A percentile compares a stretch with the other conserved stretches of the same genome.
phyloP scores from a whole-genome alignment of 2,329 filamentous ascomycete genomes.

The Cladorrhinum sp. region DNA sequence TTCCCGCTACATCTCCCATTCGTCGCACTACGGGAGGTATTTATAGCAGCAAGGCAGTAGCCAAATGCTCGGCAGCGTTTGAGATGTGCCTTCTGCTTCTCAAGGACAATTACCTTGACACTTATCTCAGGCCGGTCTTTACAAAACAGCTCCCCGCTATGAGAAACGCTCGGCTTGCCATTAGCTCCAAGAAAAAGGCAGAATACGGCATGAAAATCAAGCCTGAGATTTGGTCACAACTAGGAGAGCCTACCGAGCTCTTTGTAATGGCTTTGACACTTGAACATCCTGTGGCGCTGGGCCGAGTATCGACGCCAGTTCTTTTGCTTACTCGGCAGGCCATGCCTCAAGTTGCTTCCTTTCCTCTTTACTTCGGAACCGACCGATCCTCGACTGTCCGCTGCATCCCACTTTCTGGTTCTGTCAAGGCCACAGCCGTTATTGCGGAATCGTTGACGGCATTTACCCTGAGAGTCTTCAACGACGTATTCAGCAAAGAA shows the following conservation, averaged over 20 bases:
- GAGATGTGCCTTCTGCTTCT: constrained; percentile 71
- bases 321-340: constrained; percentile 66
- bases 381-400: constrained; percentile 58
- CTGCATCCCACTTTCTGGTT: constrained; percentile 42
- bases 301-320: constrained; percentile 60
- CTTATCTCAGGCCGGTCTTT: constrained; percentile 70
- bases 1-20: constrained; percentile 74
- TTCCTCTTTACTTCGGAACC: constrained; percentile 70
- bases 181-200: constrained; percentile 73
- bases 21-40: constrained; percentile 61
- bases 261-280: constrained; percentile 63
- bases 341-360: constrained; percentile 63
- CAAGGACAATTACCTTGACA: constrained; percentile 65
- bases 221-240: constrained; percentile 65
- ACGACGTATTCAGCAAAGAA: constrained; percentile 84
- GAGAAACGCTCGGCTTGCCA: constrained; percentile 81
- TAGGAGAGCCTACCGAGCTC: constrained; percentile 50
- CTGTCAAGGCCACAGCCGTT: constrained; percentile 50
- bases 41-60: constrained; percentile 67
- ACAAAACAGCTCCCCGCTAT: constrained; percentile 70
- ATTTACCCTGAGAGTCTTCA: constrained; percentile 75
- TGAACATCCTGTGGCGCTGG: constrained; percentile 52
- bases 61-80: constrained; percentile 88
- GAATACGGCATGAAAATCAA: constrained; percentile 78
- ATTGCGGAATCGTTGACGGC: constrained; percentile 52